A percentile compares a stretch with the other conserved stretches of the same genome.
These are phyloP conservation scores for Leccinum fibrillosum DNA, from an alignment of 768 basidiomycete species.

Conservation along the genomic window DNA sequence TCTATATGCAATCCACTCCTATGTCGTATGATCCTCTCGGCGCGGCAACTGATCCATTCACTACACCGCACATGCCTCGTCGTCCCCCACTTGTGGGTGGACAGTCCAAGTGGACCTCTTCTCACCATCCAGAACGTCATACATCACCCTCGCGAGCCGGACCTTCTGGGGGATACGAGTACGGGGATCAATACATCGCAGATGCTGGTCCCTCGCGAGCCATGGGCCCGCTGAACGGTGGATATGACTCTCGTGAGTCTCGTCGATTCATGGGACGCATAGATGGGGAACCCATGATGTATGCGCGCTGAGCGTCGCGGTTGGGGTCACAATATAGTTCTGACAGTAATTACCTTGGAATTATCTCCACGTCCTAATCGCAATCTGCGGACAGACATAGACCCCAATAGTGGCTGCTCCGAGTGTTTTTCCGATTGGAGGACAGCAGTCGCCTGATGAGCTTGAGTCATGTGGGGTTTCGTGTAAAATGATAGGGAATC, in stretches of 20 bases:
- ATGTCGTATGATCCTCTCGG: background rate
- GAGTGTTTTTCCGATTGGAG: too few species aligned
- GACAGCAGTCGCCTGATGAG: too few species aligned
- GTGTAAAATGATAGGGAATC: too few species aligned
- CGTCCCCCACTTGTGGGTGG: background rate
- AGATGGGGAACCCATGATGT: background rate
- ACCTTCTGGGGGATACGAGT: background rate
- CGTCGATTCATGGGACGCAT: background rate
- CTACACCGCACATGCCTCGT: background rate
- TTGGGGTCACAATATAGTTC: background rate
- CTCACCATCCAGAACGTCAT: background rate
- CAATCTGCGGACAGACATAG: background rate
- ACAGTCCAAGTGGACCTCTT: background rate
- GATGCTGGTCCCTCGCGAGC: constrained; percentile 1
- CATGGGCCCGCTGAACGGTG: background rate
- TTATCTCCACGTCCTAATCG: background rate
- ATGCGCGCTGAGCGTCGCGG: background rate
- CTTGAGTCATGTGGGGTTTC: too few species aligned
- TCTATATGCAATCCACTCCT: background rate
- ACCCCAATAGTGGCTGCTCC: too few species aligned
- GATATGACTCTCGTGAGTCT: background rate
- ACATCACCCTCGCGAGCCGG: background rate
- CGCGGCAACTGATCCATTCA: background rate
- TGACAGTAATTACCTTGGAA: background rate
- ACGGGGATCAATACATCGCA: background rate